Evolutionary conservation across 371 early-diverging fungal genomes (phyloP), one percentile per base, ranked within the genome.

Genomic region (Nematocida major): DNA sequence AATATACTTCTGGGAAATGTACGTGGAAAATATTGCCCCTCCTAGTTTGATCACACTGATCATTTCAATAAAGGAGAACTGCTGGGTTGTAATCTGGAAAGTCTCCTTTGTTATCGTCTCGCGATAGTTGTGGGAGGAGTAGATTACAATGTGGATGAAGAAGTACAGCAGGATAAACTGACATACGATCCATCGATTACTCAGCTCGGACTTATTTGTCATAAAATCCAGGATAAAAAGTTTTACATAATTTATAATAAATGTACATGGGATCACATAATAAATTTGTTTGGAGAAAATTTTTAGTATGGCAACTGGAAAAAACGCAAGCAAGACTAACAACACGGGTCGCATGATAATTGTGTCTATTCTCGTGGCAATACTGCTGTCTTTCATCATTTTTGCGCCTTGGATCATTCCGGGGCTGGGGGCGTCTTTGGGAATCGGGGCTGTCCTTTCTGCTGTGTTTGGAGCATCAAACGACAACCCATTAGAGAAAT

Each of bases 81-180:
- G 20, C 24, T 62, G n/a, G 3, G 24, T 22, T n/a, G 62, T 38
- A 22, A 73, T 24, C 26, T 54, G 26, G 34, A 73, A 73, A n/a
- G 63, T 40, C 20, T 59, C 59, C 43, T 61, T 48, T 18, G 34
- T 24, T n/a, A 73, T 18, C 0, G 53, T 63, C 51, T 73, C 76
- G 49, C 65, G 34, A 36, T 40, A 73, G 49, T 73, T 73, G 28
- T 73, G 76, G 4, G 76, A 73, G 5, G 76, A 73, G 65, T 73
- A 73, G 22, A 73, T 30, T 9, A 73, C 49, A 28, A 73, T 38
- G 28, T 73, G 76, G 26, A 73, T 65, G 48, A 73, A 73, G 49
- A 73, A 73, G 30, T 73, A 73, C 2, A 73, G 61, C 4, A 38
- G 32, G n/a, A 43, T 43, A 26, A 62, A 43, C 62, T 62, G 62